Conservation (phyloP, 768 basidiomycete species). For the Auricularia sp. region DNA sequence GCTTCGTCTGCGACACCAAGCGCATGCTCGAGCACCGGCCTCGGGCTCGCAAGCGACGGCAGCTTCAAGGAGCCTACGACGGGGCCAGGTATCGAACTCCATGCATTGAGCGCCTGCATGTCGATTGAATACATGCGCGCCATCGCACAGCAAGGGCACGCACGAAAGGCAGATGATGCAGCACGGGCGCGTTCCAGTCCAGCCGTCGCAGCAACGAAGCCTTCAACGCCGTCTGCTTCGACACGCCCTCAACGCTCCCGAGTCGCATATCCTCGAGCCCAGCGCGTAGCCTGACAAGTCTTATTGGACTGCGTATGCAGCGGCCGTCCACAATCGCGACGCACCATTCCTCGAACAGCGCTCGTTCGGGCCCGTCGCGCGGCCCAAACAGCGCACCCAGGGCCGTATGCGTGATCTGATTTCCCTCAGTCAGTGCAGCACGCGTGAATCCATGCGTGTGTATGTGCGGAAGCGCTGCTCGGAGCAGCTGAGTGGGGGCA, state of each 20-base stretch:
- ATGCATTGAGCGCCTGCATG: neutral
- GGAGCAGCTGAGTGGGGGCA: neutral
- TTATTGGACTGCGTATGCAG: too few species aligned
- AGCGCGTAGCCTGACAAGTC: neutral
- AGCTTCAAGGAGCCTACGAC: neutral
- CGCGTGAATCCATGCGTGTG: neutral
- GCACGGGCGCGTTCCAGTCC: neutral
- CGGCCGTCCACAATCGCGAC: neutral
- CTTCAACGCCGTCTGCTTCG: neutral
- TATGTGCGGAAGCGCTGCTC: neutral
- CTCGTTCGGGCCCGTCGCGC: neutral
- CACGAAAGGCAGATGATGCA: neutral
- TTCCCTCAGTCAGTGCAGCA: neutral
- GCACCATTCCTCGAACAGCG: neutral
- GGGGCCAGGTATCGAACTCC: neutral
- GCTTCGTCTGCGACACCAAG: neutral
- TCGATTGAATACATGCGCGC: neutral
- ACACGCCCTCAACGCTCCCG: neutral
- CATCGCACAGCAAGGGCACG: neutral
- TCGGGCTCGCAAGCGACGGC: neutral
- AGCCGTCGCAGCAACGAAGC: neutral
- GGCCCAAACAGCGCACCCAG: neutral
- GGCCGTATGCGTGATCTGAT: neutral
- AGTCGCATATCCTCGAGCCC: neutral
- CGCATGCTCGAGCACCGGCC: neutral